Evolutionary conservation across 2,329 filamentous ascomycete species (phyloP), one percentile per base, ranked within the genome.

Genomic region (Colletotrichum euphorbiae): DNA sequence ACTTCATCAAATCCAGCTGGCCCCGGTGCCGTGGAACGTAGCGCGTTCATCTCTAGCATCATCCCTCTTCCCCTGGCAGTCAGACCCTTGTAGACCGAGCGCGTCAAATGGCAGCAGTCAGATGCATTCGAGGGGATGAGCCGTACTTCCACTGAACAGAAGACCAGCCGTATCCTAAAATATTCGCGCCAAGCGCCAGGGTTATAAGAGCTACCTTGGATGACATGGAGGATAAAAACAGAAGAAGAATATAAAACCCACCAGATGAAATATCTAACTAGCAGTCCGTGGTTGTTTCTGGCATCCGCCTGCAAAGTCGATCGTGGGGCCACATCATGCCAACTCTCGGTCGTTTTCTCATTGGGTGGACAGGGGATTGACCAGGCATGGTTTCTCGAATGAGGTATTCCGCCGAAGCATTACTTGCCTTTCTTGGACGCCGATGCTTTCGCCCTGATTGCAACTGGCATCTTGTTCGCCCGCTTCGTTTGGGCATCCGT

Each of bases 301-400:
- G 8, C 45, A 24, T 9, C 31, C 15, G 21, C n/a, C 57, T n/a
- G 43, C 43, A 38, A 8, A 28, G 43, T 60, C 57, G 42, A 40
- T 48, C 56, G 57, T 31, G 43, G 43, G 17, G 2, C n/a, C 15
- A 19, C 50, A 40, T 38, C 57, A 50, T 50, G 57, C 43, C 17
- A 50, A 6, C 5, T n/a, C 24, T 60, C 43, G 45, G 43, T 28
- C 33, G 12, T 19, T 58, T 46, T 36, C 8, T 58, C 17, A 58
- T 58, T 46, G 55, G 42, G 19, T n/a, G 42, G 38, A n/a, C 55
- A 38, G 42, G 42, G 42, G 17, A 12, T 28, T n/a, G 33, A 6
- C 21, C 52, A 55, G 17, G 43, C 12, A n/a, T 38, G n/a, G 2
- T 31, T 19, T 13, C 45, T 51, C 1, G 45, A 60, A 31, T 17